Percentiles rank a stretch among this genome's conserved stretches.
Conservation (phyloP, 164 flowering plant genomes). For the Aristolochia contorta region DNA sequence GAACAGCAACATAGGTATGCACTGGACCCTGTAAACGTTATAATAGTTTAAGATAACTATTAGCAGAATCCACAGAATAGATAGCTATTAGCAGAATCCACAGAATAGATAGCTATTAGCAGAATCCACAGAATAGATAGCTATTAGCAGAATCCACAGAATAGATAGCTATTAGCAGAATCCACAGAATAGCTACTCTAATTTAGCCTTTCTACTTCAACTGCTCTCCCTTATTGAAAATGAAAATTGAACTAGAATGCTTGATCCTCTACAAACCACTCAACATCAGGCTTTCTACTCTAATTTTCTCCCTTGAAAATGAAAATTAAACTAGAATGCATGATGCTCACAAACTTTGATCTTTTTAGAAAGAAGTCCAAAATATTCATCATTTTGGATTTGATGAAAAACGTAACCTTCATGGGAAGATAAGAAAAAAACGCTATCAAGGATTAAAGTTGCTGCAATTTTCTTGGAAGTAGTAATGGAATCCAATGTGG, state of each 20-base stretch:
- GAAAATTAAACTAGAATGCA: background rate
- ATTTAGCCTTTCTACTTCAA: background rate
- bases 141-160: background rate
- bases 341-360: too few species aligned
- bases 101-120: background rate
- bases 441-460: background rate
- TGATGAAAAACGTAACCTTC: too few species aligned
- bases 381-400: too few species aligned
- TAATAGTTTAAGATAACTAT: background rate
- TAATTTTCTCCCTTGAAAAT: too few species aligned
- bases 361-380: too few species aligned
- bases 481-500: too few species aligned
- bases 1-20: slow-evolving; percentile 80
- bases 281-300: too few species aligned
- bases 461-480: too few species aligned
- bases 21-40: slow-evolving; percentile 70
- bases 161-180: background rate
- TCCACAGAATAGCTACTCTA: background rate
- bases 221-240: background rate
- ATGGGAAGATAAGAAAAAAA: background rate
- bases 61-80: background rate
- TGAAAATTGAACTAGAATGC: background rate
- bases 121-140: background rate
- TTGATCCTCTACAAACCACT: background rate
- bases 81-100: background rate